phyloP scores from a whole-genome alignment of 345 rosid genomes.

The Pelargonium nanum region DNA sequence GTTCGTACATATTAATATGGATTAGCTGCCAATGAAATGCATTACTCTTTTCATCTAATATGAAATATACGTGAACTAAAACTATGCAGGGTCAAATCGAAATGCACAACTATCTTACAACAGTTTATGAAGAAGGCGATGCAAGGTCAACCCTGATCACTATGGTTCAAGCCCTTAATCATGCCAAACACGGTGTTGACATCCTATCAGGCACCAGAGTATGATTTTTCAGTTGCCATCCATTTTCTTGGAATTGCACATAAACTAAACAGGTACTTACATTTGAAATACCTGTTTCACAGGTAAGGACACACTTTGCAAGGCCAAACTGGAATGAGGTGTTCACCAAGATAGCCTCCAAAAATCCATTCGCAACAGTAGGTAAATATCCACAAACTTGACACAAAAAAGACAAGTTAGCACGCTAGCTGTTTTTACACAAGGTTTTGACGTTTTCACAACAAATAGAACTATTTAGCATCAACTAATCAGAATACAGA shows the following conservation, averaged over 20 bases:
- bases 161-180: constrained; percentile 94
- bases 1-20: no score
- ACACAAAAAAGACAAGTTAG: not conserved
- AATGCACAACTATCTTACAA: constrained; percentile 90
- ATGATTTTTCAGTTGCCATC: constrained; percentile 11
- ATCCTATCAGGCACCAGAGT: constrained; percentile 92
- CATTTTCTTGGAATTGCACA: not conserved
- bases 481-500: no score
- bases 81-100: constrained; percentile 74
- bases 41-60: not conserved
- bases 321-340: constrained; percentile 96
- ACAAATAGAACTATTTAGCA: no score
- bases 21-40: no score
- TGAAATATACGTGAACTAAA: not conserved
- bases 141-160: constrained; percentile 92
- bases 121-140: constrained; percentile 96
- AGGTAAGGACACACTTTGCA: constrained; percentile 96
- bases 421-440: no score
- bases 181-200: constrained; percentile 95
- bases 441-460: no score
- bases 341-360: constrained; percentile 59
- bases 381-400: constrained; percentile 31
- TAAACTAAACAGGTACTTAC: not conserved
- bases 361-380: constrained; percentile 73
- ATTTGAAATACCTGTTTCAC: constrained; percentile 12